Conservation (phyloP, 345 rosid genomes). For the Arabidopsis arenosa region DNA sequence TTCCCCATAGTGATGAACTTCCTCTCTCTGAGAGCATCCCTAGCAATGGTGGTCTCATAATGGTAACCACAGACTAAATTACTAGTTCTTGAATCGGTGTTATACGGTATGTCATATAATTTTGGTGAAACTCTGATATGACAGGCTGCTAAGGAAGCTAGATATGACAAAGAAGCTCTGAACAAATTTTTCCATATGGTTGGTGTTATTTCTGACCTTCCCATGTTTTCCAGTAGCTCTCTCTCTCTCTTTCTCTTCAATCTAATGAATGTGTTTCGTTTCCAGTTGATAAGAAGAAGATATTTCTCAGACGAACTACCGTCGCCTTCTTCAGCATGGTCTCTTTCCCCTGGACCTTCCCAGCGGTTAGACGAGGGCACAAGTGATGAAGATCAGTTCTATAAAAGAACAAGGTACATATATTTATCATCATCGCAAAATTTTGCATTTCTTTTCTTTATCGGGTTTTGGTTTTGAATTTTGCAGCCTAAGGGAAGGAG, state of each 20-base stretch:
- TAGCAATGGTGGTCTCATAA: not conserved
- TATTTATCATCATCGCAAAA: not conserved
- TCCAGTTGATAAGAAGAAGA: conserved; percentile 85
- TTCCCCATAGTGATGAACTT: conserved; percentile 78
- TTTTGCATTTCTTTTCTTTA: not conserved
- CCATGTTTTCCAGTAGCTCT: not conserved
- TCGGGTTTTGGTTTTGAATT: not conserved
- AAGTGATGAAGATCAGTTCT: conserved; percentile 65
- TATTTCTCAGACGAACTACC: conserved; percentile 79
- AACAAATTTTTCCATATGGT: conserved; percentile 75
- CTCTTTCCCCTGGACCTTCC: conserved; percentile 56
- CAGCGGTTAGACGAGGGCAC: conserved; percentile 65
- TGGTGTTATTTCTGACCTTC: conserved; percentile 33
- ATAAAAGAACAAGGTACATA: conserved; percentile 43
- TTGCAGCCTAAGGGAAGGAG: conserved; percentile 58
- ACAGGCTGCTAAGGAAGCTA: conserved; percentile 91
- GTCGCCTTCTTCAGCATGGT: conserved; percentile 62
- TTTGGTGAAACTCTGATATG: not conserved
- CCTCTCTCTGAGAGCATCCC: conserved; percentile 51
- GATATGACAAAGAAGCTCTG: conserved; percentile 89
- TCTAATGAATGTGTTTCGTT: not conserved
- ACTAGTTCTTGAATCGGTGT: not conserved
- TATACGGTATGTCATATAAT: not conserved
- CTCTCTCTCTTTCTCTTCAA: conserved; percentile 7
- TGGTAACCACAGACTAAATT: not conserved